Evolutionary conservation across 805 yeast species (phyloP), one percentile per base, ranked within the genome.

Genomic region (Wickerhamiella brachini): DNA sequence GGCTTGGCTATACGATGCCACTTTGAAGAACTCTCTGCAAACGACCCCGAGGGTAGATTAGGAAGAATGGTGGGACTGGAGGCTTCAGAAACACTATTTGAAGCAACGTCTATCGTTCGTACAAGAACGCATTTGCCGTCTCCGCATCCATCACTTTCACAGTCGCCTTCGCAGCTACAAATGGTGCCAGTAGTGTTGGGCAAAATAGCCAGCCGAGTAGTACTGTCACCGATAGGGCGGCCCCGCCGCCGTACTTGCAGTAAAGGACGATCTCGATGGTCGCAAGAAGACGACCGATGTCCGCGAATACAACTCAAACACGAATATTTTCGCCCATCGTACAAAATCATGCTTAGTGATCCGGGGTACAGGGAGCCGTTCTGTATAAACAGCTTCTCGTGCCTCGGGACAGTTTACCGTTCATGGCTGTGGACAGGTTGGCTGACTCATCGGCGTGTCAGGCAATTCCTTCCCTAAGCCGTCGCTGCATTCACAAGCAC

Each of bases 181-280:
- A 29, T 12, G 7, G 41, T 6, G 41, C 41, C 17, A 20, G 3
- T n/a, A 5, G 41, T n/a, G 7, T 45, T 13, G 23, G 22, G 23
- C 3, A 45, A 17, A 17, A 45, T 26, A 3, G 86, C 85, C 13
- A 80, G 71, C 48, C 86, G 65, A 54, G 78, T 80, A 47, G 70
- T 70, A 5, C 76, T 77, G 49, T 74, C 79, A 9, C 79, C 73
- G 24, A 77, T 71, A 0, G 96, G 97, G 46, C 97, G 69, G 0
- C 97, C 98, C 53, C 95, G 76, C n/a, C 85, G 78, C 24, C 95
- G 74, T 12, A 90, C 96, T 59, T 87, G 85, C 12, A 89, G 80
- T 42, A 90, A 70, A 22, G 93, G 86, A 46, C 96, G 73, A 49
- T 76, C 72, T 29, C 83, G 78, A 66, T 90, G 98, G 50, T 77